Percentiles rank a stretch among this genome's conserved stretches.
phyloP scores from a whole-genome alignment of 2,329 filamentous ascomycete species.

The Stenocarpella maydis region DNA sequence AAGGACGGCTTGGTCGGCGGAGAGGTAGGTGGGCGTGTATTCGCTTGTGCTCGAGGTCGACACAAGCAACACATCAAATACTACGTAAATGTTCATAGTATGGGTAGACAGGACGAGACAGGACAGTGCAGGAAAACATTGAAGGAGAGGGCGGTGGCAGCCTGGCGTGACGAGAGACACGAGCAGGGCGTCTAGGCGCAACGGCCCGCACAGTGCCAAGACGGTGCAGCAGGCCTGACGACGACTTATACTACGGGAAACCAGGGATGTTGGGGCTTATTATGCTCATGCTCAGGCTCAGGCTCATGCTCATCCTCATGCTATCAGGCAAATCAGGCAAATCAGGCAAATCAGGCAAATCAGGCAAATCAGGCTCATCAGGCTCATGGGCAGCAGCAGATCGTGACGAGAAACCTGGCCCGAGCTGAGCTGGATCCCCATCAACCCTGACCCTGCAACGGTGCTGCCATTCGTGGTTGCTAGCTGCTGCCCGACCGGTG shows the following conservation, averaged over 20 bases:
- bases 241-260: slow-evolving; percentile 16
- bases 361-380: background rate
- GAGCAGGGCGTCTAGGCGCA: slow-evolving; percentile 13
- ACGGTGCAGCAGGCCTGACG: slow-evolving; percentile 21
- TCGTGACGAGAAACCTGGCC: slow-evolving; percentile 9
- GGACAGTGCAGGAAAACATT: background rate
- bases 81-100: background rate
- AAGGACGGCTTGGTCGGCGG: slow-evolving; percentile 3
- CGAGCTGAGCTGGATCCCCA: slow-evolving; percentile 3
- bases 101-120: background rate
- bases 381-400: slow-evolving; percentile 5
- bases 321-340: background rate
- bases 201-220: slow-evolving; percentile 28
- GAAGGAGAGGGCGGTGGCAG: background rate
- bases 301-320: background rate
- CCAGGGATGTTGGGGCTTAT: slow-evolving; percentile 8
- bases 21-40: no score
- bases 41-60: no score
- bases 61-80: no score
- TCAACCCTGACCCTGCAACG: background rate
- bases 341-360: background rate
- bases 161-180: background rate
- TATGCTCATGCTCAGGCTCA: background rate
- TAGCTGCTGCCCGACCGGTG: slow-evolving; percentile 3
- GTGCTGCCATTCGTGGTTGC: no score